These are phyloP conservation scores for Ophiosphaerella narmari DNA, from an alignment of 2,329 filamentous ascomycete species.

Conservation along the genomic window DNA sequence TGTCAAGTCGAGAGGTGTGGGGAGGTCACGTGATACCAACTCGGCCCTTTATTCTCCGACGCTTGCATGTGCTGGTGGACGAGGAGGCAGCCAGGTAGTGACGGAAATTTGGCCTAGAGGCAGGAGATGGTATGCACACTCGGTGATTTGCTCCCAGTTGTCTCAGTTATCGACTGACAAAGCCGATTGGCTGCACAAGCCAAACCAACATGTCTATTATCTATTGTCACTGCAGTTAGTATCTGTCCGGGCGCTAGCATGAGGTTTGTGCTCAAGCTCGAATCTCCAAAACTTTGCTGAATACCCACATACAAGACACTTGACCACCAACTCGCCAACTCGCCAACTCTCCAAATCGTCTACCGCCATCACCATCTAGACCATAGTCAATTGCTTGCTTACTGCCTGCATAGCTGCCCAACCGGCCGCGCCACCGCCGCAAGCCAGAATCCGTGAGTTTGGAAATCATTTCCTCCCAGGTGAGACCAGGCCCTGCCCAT, in stretches of 20 bases:
- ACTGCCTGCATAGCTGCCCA: slow-evolving; percentile 35
- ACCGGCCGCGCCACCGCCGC: slow-evolving; percentile 34
- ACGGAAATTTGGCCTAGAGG: background rate
- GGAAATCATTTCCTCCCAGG: background rate
- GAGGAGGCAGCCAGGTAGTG: background rate
- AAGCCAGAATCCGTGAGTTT: background rate
- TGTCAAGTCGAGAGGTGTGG: background rate
- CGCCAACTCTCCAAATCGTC: background rate
- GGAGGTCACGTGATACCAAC: background rate
- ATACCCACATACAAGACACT: no score
- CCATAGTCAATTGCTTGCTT: slow-evolving; percentile 28
- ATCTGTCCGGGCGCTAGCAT: slow-evolving; percentile 10
- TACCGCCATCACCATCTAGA: slow-evolving; percentile 26
- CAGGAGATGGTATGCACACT: no score
- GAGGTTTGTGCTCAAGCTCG: slow-evolving; percentile 22
- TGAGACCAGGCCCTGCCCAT: background rate
- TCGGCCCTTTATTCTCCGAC: background rate
- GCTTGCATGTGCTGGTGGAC: background rate
- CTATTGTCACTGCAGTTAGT: no score
- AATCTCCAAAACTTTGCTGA: slow-evolving; percentile 26
- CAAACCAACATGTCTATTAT: background rate
- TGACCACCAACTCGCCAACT: no score
- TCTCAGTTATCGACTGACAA: no score
- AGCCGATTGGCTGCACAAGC: no score
- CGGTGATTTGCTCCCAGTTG: no score